These are phyloP conservation scores for Epichloe sp. DNA, from an alignment of 2,329 filamentous ascomycete species.

Conservation along the genomic window DNA sequence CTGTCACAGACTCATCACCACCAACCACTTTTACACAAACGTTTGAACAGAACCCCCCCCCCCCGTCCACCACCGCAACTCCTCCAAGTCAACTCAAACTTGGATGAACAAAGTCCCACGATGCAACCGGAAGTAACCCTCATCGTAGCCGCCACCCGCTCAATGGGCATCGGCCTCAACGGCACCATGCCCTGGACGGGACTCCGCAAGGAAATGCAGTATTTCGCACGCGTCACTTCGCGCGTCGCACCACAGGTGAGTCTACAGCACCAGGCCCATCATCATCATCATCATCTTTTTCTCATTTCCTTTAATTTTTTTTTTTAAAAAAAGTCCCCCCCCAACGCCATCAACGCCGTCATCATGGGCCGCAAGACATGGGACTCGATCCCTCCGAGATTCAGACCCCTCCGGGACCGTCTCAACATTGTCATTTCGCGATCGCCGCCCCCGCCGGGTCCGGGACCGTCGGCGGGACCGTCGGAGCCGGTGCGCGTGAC, in stretches of 20 bases:
- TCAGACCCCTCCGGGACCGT: constrained; percentile 67
- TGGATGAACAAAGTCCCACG: not conserved
- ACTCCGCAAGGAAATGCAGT: constrained; percentile 83
- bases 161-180: constrained; percentile 73
- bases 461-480: constrained; percentile 5
- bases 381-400: constrained; percentile 65
- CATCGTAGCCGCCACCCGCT: constrained; percentile 83
- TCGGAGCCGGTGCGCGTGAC: constrained; percentile 40
- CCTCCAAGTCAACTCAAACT: not conserved
- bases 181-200: constrained; percentile 81
- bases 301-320: too few species aligned
- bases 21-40: too few species aligned
- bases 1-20: too few species aligned
- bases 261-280: not conserved
- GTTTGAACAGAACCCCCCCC: too few species aligned
- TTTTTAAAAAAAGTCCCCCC: constrained; percentile 13
- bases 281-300: not conserved
- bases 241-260: constrained; percentile 35
- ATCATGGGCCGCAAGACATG: constrained; percentile 98
- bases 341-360: constrained; percentile 51
- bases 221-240: constrained; percentile 84
- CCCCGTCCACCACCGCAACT: not conserved
- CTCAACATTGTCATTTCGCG: constrained; percentile 73
- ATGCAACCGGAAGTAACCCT: constrained; percentile 58
- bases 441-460: constrained; percentile 13